Evolutionary conservation across 192 early-diverging fungal genomes (phyloP), one percentile per base, ranked within the genome.

Genomic region (Gigaspora rosea): DNA sequence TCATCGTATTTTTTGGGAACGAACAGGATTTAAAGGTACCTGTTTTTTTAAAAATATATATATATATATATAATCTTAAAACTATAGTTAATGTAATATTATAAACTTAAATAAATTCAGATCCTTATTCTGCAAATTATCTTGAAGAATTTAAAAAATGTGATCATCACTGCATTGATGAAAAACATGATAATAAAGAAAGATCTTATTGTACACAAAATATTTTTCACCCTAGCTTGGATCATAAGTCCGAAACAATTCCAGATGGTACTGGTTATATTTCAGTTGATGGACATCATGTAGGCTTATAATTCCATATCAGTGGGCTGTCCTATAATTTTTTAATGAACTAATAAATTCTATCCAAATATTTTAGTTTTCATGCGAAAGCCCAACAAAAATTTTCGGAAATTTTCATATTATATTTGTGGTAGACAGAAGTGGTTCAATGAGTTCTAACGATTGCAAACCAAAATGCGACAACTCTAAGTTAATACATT

Each of bases 121-220:
- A 79, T 74, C 71, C 78, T 5, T 79, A 79, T 64, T 49, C 71
- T 0, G 46, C 6, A 10, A 35, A 79, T 15, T 16, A 46, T 35
- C n/a, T n/a, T n/a, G 71, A 65, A 73, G 15, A 57, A 12, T 79
- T 79, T 13, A n/a, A 18, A 51, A 79, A 79, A 65, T 79, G 78
- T 33, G 69, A 73, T 72, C 49, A 71, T 73, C 50, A 73, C 46
- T 79, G 78, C 59, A 2, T 32, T 15, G 48, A 66, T 33, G 48
- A 79, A 54, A 67, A 47, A 46, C 78, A 79, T 52, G 1, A 71
- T n/a, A 71, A 49, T 35, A 9, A 9, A 8, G 11, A 12, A 11
- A 73, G 48, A 49, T 73, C 70, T 22, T 79, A 59, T 74, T 79
- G 78, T 22, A 41, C 41, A n/a, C 48, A 52, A 48, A 16, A 63